Evolutionary conservation across 2,329 filamentous ascomycete genomes (phyloP).

Genomic region (Xylaria sp.): DNA sequence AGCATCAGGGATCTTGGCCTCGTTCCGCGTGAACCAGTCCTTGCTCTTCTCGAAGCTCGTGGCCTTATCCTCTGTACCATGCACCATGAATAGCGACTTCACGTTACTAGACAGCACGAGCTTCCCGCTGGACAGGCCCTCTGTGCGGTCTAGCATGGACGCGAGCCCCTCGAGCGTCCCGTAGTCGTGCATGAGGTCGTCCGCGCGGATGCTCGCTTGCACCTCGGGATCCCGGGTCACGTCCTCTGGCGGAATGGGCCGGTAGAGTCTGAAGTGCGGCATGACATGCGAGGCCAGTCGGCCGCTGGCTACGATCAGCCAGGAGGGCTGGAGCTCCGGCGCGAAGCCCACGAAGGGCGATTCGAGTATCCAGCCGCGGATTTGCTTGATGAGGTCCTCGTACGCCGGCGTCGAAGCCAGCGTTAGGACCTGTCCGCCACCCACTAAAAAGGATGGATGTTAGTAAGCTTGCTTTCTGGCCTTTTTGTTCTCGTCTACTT

Average conservation of each 20-base stretch:
- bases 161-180: conserved; percentile 86
- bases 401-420: conserved; percentile 64
- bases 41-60: conserved; percentile 74
- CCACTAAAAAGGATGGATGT: conserved; percentile 61
- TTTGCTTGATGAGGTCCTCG: conserved; percentile 64
- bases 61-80: conserved; percentile 79
- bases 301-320: conserved; percentile 72
- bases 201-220: conserved; percentile 68
- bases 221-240: conserved; percentile 76
- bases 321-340: conserved; percentile 70
- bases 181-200: conserved; percentile 81
- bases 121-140: conserved; percentile 67
- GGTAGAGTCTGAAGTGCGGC: conserved; percentile 73
- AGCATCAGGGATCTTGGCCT: conserved; percentile 71
- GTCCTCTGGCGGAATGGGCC: conserved; percentile 71
- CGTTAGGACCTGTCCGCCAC: conserved; percentile 79
- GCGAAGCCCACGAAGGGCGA: conserved; percentile 83
- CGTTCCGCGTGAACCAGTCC: conserved; percentile 67
- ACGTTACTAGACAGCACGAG: conserved; percentile 65
- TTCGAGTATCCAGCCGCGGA: conserved; percentile 80
- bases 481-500: neutral
- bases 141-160: conserved; percentile 79
- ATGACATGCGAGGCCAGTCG: conserved; percentile 74
- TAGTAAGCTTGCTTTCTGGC: neutral
- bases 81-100: conserved; percentile 74